Evolutionary conservation across 1,139 yeast genomes (phyloP).

Genomic region (Taphrina confusa): DNA sequence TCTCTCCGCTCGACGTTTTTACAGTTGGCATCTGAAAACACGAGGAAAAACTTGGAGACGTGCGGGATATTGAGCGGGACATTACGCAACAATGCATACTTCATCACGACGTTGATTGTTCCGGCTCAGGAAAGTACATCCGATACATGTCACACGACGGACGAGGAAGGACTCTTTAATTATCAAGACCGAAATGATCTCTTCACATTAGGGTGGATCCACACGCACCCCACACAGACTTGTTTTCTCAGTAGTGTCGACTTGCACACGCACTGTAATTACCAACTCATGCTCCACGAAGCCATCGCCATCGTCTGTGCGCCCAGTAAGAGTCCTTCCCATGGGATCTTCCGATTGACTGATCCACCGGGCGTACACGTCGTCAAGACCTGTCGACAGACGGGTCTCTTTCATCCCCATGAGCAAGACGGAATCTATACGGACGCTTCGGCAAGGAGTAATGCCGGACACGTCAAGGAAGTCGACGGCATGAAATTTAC

Average conservation of each 20-base stretch:
- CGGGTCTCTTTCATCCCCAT: conserved; percentile 58
- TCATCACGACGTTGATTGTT: conserved; percentile 58
- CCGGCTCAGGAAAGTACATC: conserved; percentile 62
- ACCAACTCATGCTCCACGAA: conserved; percentile 67
- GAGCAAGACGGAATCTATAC: conserved; percentile 39
- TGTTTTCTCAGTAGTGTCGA: conserved; percentile 65
- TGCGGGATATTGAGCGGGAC: conserved; percentile 65
- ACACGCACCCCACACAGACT: conserved; percentile 67
- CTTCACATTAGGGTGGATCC: conserved; percentile 67
- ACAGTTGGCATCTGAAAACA: conserved; percentile 53
- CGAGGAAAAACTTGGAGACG: conserved; percentile 56
- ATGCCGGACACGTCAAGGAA: conserved; percentile 22
- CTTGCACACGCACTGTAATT: conserved; percentile 62
- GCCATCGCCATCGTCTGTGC: conserved; percentile 65
- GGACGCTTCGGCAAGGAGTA: not conserved
- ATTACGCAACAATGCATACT: conserved; percentile 58
- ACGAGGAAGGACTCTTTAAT: conserved; percentile 59
- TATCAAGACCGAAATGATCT: conserved; percentile 56
- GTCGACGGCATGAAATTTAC: conserved; percentile 13
- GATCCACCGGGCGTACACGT: conserved; percentile 62
- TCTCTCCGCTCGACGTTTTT: conserved; percentile 51
- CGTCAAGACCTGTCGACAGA: conserved; percentile 52
- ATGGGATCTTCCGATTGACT: conserved; percentile 60
- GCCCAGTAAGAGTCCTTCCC: conserved; percentile 53
- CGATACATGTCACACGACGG: conserved; percentile 59